Conservation (phyloP, 495 filamentous ascomycete species). For the Arthonia radiata region DNA sequence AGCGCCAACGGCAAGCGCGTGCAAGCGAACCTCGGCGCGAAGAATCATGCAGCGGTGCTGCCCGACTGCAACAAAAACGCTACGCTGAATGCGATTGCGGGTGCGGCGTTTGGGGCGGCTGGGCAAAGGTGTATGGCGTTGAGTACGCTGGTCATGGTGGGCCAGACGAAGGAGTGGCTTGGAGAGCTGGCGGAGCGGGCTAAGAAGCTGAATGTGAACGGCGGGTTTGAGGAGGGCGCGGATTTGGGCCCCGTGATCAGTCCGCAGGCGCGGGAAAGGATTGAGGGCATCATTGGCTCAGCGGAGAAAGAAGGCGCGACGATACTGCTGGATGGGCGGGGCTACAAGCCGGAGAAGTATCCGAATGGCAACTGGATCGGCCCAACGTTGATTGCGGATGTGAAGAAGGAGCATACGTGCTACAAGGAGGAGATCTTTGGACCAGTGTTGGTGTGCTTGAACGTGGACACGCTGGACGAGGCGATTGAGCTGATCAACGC, state of each 20-base stretch:
- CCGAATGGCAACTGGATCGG: constrained; percentile 87
- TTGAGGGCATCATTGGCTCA: constrained; percentile 67
- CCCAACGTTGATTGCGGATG: constrained; percentile 85
- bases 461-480: constrained; percentile 63
- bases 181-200: constrained; percentile 77
- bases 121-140: constrained; percentile 97
- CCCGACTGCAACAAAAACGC: constrained; percentile 98
- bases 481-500: constrained; percentile 38
- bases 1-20: constrained; percentile 82
- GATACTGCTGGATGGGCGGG: constrained; percentile 80
- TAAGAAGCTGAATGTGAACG: constrained; percentile 71
- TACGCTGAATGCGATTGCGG: constrained; percentile 76
- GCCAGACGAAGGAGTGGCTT: constrained; percentile 83
- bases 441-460: constrained; percentile 70
- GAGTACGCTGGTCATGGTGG: constrained; percentile 80
- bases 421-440: constrained; percentile 97
- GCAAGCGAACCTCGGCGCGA: constrained; percentile 95
- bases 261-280: constrained; percentile 72
- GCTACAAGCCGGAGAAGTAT: constrained; percentile 72
- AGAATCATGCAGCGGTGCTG: constrained; percentile 91
- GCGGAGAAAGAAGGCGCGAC: constrained; percentile 87
- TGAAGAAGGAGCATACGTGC: constrained; percentile 77
- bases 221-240: constrained; percentile 80
- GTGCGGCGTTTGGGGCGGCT: constrained; percentile 88
- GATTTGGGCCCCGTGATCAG: constrained; percentile 94